Conservation (phyloP, 768 basidiomycete species). For the Tubosaeta sp. region DNA sequence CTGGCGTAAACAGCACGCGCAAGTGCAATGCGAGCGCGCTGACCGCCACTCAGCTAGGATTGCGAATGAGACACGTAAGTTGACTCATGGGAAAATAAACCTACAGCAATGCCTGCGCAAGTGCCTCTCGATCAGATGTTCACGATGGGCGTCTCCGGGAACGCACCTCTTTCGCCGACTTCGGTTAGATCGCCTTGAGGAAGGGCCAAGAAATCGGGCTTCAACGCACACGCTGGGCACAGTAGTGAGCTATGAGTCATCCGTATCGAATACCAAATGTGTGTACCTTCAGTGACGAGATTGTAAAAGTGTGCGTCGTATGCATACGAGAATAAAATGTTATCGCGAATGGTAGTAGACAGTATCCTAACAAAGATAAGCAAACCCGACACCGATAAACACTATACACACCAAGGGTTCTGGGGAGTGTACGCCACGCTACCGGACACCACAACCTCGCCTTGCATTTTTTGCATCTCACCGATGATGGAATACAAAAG, state of each 20-base stretch:
- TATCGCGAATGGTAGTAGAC: conserved; percentile 81
- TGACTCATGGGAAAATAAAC: conserved; percentile 16
- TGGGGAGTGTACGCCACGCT: conserved; percentile 82
- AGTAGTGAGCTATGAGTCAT: neutral
- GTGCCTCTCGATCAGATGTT: neutral
- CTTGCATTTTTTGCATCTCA: conserved; percentile 77
- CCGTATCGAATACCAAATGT: neutral
- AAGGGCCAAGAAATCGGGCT: conserved; percentile 73
- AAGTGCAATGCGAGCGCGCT: conserved; percentile 76
- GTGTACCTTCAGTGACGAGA: conserved; percentile 69
- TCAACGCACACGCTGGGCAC: conserved; percentile 72
- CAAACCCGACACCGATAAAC: neutral
- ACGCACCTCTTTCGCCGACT: conserved; percentile 77
- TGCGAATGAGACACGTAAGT: conserved; percentile 13
- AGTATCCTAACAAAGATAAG: conserved; percentile 53
- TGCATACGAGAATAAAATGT: conserved; percentile 88
- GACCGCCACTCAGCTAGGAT: conserved; percentile 70
- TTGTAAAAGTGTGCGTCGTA: conserved; percentile 85
- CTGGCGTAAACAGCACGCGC: conserved; percentile 90
- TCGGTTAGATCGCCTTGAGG: conserved; percentile 80
- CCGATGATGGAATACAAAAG: conserved; percentile 79
- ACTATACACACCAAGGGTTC: conserved; percentile 66
- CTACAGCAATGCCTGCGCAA: conserved; percentile 51
- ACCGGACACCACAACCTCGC: conserved; percentile 65
- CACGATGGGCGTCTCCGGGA: neutral